Percentiles rank a stretch among this genome's conserved stretches.
These are phyloP conservation scores for Hemileia vastatrix DNA, from an alignment of 1,284 basidiomycete species.

Conservation along the genomic window DNA sequence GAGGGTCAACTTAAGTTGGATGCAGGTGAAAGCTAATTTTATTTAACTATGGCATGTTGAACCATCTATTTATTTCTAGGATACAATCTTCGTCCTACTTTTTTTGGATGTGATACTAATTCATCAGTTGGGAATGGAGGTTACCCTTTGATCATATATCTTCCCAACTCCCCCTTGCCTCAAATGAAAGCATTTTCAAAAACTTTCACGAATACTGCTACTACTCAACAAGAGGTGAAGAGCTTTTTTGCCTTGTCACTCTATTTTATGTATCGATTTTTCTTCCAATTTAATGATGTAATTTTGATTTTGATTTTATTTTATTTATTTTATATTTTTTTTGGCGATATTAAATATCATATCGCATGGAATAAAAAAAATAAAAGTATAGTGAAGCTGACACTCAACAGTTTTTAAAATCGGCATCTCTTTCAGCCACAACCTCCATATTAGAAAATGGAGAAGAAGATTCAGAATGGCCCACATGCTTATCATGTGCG, in stretches of 20 bases:
- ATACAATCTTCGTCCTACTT: conserved; percentile 59
- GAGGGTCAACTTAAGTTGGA: background rate
- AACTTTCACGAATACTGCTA: conserved; percentile 35
- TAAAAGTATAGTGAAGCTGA: conserved; percentile 45
- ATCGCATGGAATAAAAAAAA: too few species aligned
- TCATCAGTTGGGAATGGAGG: background rate
- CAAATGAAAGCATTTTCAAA: background rate
- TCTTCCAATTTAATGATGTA: conserved; percentile 9
- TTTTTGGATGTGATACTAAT: conserved; percentile 57
- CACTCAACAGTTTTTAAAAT: conserved; percentile 37
- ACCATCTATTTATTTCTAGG: conserved; percentile 44
- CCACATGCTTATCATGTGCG: conserved; percentile 47
- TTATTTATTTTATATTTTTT: too few species aligned
- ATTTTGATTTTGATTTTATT: conserved; percentile 27
- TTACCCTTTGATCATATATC: conserved; percentile 13
- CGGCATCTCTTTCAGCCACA: conserved; percentile 27
- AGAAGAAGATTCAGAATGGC: conserved; percentile 39
- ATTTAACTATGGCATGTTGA: too few species aligned
- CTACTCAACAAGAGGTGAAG: conserved; percentile 46
- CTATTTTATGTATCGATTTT: conserved; percentile 25
- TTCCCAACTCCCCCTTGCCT: conserved; percentile 10
- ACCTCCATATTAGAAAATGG: conserved; percentile 37
- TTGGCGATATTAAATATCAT: too few species aligned
- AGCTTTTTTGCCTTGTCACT: background rate
- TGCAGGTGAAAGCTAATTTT: too few species aligned